Evolutionary conservation across 148 eudicot genomes (phyloP), one percentile per base, ranked within the genome.

Genomic region (Rhododendron williamsianum): DNA sequence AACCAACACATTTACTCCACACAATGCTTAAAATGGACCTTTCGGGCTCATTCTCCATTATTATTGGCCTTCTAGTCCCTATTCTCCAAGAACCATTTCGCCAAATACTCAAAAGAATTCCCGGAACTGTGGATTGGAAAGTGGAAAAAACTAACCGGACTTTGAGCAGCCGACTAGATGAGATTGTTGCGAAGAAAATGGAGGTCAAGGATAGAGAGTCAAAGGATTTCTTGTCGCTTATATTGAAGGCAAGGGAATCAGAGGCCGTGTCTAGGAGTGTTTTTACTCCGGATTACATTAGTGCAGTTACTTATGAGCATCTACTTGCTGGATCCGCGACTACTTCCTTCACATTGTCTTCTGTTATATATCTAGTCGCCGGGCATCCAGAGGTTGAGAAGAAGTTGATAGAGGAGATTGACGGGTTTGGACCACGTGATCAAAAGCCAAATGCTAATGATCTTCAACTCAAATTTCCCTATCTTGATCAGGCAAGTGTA

Each of bases 1-100:
- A 93, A 89, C 38, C 93, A 94, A 73, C 99, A 96, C 85, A 92
- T 96, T 25, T 93, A 95, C 86, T 94, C 99, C 79, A 95, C 99
- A 94, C 93, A 35, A 90, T 90, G 38, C 94, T 96, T 35, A 96
- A 96, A 84, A 96, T 96, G 98, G 99, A 96, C 87, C 89, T 96
- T 27, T 92, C 99, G 0, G 99, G 96, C 6, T 95, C 99, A 10
- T 82, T 96, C 78, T 95, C 99, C 0, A 93, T 94, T 86, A 90
- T 96, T 49, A 25, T 96, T 83, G 99, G 99, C 81, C 81, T 96
- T 67, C 88, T 96, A 21, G 56, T 92, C 78, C 99, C 99, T 0
- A 83, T 96, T 15, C 92, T 96, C 13, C 98, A 95, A 86, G 96
- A 92, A 52, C 97, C 99, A 13, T 90, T 93, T 76, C 89, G 98